Percentiles rank a stretch among this genome's conserved stretches.
These are phyloP conservation scores for Botryosphaeria agaves DNA, from an alignment of 2,329 filamentous ascomycete species.

Conservation along the genomic window DNA sequence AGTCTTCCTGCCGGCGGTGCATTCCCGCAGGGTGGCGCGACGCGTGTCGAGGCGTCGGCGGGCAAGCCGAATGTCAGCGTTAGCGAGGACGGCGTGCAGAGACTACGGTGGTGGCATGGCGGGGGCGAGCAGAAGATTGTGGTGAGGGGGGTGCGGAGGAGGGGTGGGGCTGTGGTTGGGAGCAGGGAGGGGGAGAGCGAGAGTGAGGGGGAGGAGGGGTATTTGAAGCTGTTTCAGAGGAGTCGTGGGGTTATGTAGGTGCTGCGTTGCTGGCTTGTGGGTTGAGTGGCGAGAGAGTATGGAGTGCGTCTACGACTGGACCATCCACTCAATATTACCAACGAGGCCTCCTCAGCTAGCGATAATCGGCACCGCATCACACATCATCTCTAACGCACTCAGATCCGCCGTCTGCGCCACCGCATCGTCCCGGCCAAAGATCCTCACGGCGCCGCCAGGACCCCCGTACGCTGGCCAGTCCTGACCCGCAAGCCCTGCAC, in stretches of 20 bases:
- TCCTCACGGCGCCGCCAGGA: conserved; percentile 5
- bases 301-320: neutral
- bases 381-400: conserved; percentile 8
- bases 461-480: conserved; percentile 16
- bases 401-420: conserved; percentile 6
- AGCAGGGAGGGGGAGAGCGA: conserved; percentile 30
- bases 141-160: conserved; percentile 56
- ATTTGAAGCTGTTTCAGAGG: conserved; percentile 45
- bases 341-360: neutral
- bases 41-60: conserved; percentile 56
- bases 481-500: conserved; percentile 11
- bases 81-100: conserved; percentile 57
- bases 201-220: conserved; percentile 53
- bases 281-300: too few relatives aligned
- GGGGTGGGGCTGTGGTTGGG: conserved; percentile 20
- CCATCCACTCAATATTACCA: neutral
- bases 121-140: conserved; percentile 68
- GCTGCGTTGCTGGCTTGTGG: too few relatives aligned
- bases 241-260: conserved; percentile 29
- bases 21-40: conserved; percentile 69
- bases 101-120: conserved; percentile 82
- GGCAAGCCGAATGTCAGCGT: conserved; percentile 95
- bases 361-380: conserved; percentile 4
- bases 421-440: conserved; percentile 8
- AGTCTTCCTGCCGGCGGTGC: conserved; percentile 76